These are phyloP conservation scores for Takakia lepidozioides DNA, from an alignment of 225 moss, liverwort and hornwort genomes.

Conservation along the genomic window DNA sequence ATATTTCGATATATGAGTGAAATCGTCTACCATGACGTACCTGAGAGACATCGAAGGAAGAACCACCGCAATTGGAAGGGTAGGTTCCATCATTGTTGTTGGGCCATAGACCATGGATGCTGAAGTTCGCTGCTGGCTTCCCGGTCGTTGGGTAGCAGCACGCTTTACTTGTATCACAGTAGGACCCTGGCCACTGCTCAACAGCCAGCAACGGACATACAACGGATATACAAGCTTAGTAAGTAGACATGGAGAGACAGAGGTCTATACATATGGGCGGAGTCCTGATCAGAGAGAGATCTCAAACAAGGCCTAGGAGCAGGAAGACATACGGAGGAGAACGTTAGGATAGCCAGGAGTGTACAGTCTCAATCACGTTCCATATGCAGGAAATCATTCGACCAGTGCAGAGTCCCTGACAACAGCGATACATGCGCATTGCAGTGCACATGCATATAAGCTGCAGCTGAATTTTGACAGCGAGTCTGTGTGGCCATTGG, in stretches of 20 bases:
- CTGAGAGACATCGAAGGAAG: slow-evolving; percentile 34
- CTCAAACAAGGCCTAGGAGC: too few relatives aligned
- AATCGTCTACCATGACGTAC: too few relatives aligned
- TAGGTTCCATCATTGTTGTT: slow-evolving; percentile 72
- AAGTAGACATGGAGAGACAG: neutral
- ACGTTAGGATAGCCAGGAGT: too few relatives aligned
- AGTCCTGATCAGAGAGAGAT: neutral
- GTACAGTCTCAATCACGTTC: neutral
- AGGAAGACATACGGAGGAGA: too few relatives aligned
- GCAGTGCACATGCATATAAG: too few relatives aligned
- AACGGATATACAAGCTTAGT: neutral
- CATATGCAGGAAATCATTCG: neutral
- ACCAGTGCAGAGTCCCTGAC: neutral
- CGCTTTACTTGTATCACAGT: slow-evolving; percentile 38
- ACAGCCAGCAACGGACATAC: neutral
- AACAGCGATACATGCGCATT: too few relatives aligned
- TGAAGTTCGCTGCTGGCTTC: slow-evolving; percentile 59
- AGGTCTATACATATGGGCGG: neutral
- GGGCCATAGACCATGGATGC: slow-evolving; percentile 93
- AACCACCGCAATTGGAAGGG: slow-evolving; percentile 42
- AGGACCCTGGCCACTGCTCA: slow-evolving; percentile 88
- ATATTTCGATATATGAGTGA: too few relatives aligned
- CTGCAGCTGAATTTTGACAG: too few relatives aligned
- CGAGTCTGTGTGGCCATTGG: too few relatives aligned
- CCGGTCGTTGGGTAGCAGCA: slow-evolving; percentile 76